Evolutionary conservation across 2,329 filamentous ascomycete genomes (phyloP).

Genomic region (Fusarium oxysporum): DNA sequence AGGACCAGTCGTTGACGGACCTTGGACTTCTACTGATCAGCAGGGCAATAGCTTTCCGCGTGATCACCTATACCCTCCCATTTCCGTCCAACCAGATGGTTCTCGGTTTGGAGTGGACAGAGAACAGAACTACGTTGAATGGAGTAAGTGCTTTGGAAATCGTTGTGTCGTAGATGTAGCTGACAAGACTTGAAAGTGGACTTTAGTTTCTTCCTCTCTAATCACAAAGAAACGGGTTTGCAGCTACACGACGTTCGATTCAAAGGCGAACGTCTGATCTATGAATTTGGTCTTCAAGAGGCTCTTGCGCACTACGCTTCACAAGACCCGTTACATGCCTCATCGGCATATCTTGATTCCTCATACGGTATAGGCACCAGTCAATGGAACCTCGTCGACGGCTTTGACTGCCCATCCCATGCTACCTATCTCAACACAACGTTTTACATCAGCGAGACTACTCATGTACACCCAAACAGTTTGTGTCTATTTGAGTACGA

Average conservation of each 20-base stretch:
- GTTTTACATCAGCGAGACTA: constrained; percentile 58
- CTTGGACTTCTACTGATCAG: constrained; percentile 24
- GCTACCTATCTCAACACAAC: constrained; percentile 62
- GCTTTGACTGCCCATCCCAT: constrained; percentile 64
- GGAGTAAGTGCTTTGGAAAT: constrained; percentile 10
- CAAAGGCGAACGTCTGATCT: constrained; percentile 66
- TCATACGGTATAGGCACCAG: constrained; percentile 62
- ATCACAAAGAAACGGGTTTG: constrained; percentile 61
- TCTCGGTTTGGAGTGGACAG: constrained; percentile 20
- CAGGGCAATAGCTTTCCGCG: constrained; percentile 2
- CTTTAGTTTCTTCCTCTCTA: constrained; percentile 61
- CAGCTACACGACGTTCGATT: constrained; percentile 63
- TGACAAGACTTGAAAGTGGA: constrained; percentile 51
- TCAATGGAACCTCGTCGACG: constrained; percentile 58
- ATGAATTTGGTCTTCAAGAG: constrained; percentile 67
- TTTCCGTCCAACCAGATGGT: constrained; percentile 20
- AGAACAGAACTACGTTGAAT: constrained; percentile 27
- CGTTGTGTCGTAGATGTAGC: rapidly evolving
- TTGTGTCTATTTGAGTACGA: constrained; percentile 68
- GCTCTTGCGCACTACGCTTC: constrained; percentile 65
- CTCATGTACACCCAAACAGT: constrained; percentile 59
- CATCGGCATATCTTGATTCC: constrained; percentile 59
- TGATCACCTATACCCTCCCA: constrained; percentile 11
- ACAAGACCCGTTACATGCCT: constrained; percentile 59
- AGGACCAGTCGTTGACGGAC: constrained; percentile 19